phyloP scores from a whole-genome alignment of 495 filamentous ascomycete genomes.

The Haplographium delicatum region DNA sequence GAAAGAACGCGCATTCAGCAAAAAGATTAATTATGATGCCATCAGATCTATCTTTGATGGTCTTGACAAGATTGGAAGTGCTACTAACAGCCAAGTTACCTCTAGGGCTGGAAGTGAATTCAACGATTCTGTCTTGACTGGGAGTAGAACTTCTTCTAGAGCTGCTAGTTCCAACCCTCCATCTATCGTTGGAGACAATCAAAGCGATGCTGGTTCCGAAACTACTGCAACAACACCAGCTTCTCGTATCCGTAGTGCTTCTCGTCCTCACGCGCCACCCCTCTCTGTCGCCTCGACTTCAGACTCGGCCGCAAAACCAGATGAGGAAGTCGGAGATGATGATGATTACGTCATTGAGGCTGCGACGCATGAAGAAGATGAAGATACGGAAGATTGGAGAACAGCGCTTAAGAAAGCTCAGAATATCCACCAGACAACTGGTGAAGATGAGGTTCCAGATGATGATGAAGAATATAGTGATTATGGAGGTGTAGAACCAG shows the following conservation, averaged over 20 bases:
- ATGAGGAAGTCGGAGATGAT: neutral
- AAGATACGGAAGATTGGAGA: constrained; percentile 5
- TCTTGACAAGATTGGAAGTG: constrained; percentile 17
- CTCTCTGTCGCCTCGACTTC: neutral
- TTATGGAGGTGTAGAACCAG: constrained; percentile 5
- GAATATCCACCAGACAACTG: neutral
- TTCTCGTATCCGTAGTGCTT: no score
- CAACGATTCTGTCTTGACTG: neutral
- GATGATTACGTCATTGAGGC: neutral
- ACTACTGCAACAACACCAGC: no score
- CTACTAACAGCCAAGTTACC: constrained; percentile 16
- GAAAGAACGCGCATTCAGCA: constrained; percentile 61
- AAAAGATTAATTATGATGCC: constrained; percentile 78
- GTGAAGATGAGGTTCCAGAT: constrained; percentile 3
- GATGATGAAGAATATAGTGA: constrained; percentile 5
- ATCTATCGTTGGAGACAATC: neutral
- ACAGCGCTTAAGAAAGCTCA: neutral
- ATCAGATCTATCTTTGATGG: constrained; percentile 51
- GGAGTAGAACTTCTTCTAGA: neutral
- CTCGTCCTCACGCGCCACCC: neutral
- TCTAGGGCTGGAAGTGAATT: neutral
- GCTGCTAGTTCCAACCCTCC: neutral
- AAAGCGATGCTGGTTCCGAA: neutral
- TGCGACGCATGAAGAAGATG: neutral
- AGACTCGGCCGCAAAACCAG: neutral